Conservation (phyloP, 1,284 basidiomycete species). For the Ustilago cynodontis region DNA sequence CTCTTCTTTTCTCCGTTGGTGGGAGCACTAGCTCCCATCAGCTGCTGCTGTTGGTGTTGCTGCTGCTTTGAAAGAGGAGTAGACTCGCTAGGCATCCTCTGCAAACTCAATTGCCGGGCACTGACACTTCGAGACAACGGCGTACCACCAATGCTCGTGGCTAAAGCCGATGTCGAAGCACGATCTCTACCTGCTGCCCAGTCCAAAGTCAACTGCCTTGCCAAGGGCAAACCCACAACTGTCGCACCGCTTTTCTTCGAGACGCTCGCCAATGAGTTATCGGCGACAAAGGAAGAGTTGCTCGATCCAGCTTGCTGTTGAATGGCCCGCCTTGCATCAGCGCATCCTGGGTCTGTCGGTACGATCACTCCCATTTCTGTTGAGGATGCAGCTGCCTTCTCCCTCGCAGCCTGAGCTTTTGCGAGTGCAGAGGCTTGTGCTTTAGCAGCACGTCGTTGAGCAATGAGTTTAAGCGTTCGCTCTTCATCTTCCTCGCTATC, state of each 20-base stretch:
- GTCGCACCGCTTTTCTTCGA: slow-evolving; percentile 14
- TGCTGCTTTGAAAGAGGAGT: slow-evolving; percentile 17
- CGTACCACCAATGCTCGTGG: slow-evolving; percentile 40
- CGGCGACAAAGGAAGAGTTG: background rate
- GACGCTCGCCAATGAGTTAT: slow-evolving; percentile 5
- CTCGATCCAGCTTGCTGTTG: slow-evolving; percentile 28
- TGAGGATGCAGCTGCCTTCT: slow-evolving; percentile 7
- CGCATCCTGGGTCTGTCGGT: slow-evolving; percentile 24
- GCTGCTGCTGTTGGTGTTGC: background rate
- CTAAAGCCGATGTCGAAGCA: slow-evolving; percentile 38
- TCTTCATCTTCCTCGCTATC: slow-evolving; percentile 65
- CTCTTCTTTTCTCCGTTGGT: slow-evolving; percentile 17
- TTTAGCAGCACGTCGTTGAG: slow-evolving; percentile 57
- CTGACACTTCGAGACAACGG: slow-evolving; percentile 47
- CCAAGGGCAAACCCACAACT: slow-evolving; percentile 37
- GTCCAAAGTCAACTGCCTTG: slow-evolving; percentile 49
- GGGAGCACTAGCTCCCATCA: slow-evolving; percentile 8
- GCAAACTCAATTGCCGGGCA: slow-evolving; percentile 30
- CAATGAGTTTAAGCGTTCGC: slow-evolving; percentile 61
- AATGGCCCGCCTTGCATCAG: slow-evolving; percentile 53
- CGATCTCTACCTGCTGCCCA: slow-evolving; percentile 58
- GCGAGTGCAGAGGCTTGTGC: slow-evolving; percentile 36
- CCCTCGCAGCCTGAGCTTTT: slow-evolving; percentile 27
- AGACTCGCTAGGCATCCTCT: slow-evolving; percentile 25
- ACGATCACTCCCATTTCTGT: slow-evolving; percentile 4